Base-by-base conservation (phyloP, 176 grass and related monocot species). In the Pontederia crassipes region DNA sequence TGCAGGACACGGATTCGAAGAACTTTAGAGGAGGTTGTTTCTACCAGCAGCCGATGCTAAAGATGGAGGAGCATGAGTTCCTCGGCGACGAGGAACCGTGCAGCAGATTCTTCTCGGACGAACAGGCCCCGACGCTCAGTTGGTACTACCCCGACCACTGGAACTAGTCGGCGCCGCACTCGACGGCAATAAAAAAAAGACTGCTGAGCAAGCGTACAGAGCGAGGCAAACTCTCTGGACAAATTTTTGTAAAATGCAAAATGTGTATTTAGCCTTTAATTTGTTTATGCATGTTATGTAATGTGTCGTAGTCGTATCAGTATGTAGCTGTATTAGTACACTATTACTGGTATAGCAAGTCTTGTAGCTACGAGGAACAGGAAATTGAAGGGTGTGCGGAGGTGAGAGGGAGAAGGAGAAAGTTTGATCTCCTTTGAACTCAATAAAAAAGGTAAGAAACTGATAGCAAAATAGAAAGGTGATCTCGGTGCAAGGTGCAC, bases 61-160 rank as follows among this genome's bases (percentile, higher is more conserved):
- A 32, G 58, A 45, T 16, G 28, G 58, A 60, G 28, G 58, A 45
- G 12, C 2, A 56, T 3, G 54, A 8, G 11, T 56, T 56, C 20
- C 54, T 56, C 14, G 14, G 15, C n/a, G 17, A 20, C n/a, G 58
- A 60, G 58, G 58, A 60, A 4, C 58, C 58, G 5, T 60, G 20
- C 28, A 60, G 20, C 13, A 60, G 58, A 24, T 60, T 40, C 58
- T 60, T 60, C 28, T 45, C 58, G 7, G 58, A 60, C 4, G 58
- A 60, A 8, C 58, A 60, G 4, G 26, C 58, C 12, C 26, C 58
- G 26, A 60, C 12, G 28, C 58, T 60, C 26, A 45, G 11, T 32
- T 60, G 58, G 58, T 60, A 32, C 28, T 60, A 32, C 28, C 35
- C 58, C 24, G 58, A 60, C 4, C 26, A 60, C 58, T 60, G 58